Conservation (phyloP, 192 early-diverging fungal species). For the Gaertneriomyces semiglobifer region DNA sequence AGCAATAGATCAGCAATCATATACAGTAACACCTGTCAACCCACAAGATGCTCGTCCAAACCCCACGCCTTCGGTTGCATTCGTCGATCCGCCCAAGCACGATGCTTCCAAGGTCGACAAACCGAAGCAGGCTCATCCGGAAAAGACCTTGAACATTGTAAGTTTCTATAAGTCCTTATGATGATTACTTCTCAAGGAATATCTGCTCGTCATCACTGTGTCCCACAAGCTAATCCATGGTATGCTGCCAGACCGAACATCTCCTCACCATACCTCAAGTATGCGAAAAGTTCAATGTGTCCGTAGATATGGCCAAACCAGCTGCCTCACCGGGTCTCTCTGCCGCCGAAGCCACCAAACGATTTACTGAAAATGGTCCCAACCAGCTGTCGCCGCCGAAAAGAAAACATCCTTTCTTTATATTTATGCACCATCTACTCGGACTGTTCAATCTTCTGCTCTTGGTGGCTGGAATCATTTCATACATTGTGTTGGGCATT, state of each 20-base stretch:
- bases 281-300: slow-evolving; percentile 42
- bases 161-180: neutral
- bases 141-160: slow-evolving; percentile 19
- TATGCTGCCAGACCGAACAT: slow-evolving; percentile 54
- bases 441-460: slow-evolving; percentile 89
- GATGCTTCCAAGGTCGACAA: neutral
- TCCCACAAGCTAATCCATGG: neutral
- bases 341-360: slow-evolving; percentile 55
- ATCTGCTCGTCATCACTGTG: neutral
- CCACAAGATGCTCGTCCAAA: neutral
- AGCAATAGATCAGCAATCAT: neutral
- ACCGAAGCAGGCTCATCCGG: neutral
- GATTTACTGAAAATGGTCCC: slow-evolving; percentile 70
- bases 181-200: neutral
- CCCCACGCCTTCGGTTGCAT: slow-evolving; percentile 22
- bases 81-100: slow-evolving; percentile 20
- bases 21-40: neutral
- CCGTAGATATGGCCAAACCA: slow-evolving; percentile 59
- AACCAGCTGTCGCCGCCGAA: slow-evolving; percentile 88
- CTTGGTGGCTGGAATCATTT: slow-evolving; percentile 73
- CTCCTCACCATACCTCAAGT: slow-evolving; percentile 56
- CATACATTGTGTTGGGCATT: slow-evolving; percentile 77
- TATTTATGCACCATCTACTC: slow-evolving; percentile 70
- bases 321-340: slow-evolving; percentile 68
- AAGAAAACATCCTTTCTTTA: slow-evolving; percentile 68